Percentiles rank a stretch among this genome's conserved stretches.
These are phyloP conservation scores for Aureobasidium sp. DNA, from an alignment of 2,329 filamentous ascomycete genomes.

Conservation along the genomic window DNA sequence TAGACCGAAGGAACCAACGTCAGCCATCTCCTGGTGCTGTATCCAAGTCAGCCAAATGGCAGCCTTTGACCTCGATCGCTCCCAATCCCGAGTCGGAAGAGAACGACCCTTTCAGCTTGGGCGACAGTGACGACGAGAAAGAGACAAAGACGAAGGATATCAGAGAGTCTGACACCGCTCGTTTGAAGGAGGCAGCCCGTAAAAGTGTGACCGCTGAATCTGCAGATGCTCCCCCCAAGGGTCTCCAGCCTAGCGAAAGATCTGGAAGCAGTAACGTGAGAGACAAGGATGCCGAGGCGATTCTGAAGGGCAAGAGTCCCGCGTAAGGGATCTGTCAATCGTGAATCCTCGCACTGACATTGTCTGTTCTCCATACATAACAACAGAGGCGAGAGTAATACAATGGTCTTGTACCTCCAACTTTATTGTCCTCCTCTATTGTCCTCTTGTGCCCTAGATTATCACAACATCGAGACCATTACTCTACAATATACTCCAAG, in stretches of 20 bases:
- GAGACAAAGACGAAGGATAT: constrained; percentile 61
- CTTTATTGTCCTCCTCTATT: no score
- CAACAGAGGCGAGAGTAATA: no score
- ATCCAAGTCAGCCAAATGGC: constrained; percentile 84
- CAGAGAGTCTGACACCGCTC: constrained; percentile 43
- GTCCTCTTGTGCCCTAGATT: no score
- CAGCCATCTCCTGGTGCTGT: constrained; percentile 10
- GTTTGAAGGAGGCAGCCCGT: constrained; percentile 41
- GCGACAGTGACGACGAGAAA: constrained; percentile 90
- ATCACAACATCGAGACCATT: no score
- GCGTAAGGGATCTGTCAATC: not conserved
- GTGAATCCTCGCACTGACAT: no score
- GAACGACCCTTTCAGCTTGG: constrained; percentile 93
- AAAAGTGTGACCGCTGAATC: constrained; percentile 44
- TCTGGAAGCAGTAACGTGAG: constrained; percentile 34
- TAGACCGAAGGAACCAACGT: constrained; percentile 49
- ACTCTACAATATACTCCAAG: no score
- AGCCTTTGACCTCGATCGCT: constrained; percentile 79
- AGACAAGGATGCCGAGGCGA: constrained; percentile 38
- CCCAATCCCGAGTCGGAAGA: constrained; percentile 74
- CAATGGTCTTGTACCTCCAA: no score
- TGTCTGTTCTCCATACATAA: no score
- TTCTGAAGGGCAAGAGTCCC: constrained; percentile 24
- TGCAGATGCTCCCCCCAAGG: constrained; percentile 16
- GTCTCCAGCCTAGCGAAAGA: constrained; percentile 31